These are phyloP conservation scores for Aspergillus sclerotiicarbonarius DNA, from an alignment of 495 filamentous ascomycete species.

Conservation along the genomic window DNA sequence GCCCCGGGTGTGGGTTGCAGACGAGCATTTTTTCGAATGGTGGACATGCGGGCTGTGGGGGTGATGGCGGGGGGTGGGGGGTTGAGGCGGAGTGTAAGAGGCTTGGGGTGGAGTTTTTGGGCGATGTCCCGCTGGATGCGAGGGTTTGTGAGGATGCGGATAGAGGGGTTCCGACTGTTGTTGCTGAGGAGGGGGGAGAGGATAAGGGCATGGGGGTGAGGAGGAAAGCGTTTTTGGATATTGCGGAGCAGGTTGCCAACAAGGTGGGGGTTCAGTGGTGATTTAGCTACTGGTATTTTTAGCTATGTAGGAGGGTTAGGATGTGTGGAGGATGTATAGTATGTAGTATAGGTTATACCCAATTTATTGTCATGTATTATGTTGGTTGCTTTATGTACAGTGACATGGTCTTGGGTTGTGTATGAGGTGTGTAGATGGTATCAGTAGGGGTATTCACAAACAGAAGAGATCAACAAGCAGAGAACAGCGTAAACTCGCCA, in stretches of 20 bases:
- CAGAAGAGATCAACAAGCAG: not conserved
- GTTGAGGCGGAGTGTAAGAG: constrained; percentile 59
- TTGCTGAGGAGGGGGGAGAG: constrained; percentile 76
- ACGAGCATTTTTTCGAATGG: constrained; percentile 74
- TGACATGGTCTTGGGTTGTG: too few relatives aligned
- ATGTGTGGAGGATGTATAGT: not conserved
- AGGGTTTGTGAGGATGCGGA: constrained; percentile 88
- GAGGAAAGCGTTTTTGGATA: constrained; percentile 65
- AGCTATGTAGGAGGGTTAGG: not conserved
- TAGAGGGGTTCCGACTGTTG: constrained; percentile 84
- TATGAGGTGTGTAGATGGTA: not conserved
- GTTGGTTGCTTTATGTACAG: not conserved
- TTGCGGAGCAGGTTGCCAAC: constrained; percentile 60
- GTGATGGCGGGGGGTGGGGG: constrained; percentile 43
- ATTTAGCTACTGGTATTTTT: not conserved
- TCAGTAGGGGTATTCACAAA: not conserved
- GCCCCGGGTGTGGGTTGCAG: constrained; percentile 68
- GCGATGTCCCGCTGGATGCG: constrained; percentile 86
- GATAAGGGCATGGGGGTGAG: constrained; percentile 56
- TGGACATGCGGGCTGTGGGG: constrained; percentile 19
- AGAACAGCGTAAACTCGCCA: not conserved
- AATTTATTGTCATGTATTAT: too few relatives aligned
- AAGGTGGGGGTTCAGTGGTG: constrained; percentile 44
- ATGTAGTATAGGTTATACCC: not conserved
- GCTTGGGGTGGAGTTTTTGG: constrained; percentile 71